Evolutionary conservation across 163 green algal genomes (phyloP).

Genomic region (Chlamydomonas reinhardtii): DNA sequence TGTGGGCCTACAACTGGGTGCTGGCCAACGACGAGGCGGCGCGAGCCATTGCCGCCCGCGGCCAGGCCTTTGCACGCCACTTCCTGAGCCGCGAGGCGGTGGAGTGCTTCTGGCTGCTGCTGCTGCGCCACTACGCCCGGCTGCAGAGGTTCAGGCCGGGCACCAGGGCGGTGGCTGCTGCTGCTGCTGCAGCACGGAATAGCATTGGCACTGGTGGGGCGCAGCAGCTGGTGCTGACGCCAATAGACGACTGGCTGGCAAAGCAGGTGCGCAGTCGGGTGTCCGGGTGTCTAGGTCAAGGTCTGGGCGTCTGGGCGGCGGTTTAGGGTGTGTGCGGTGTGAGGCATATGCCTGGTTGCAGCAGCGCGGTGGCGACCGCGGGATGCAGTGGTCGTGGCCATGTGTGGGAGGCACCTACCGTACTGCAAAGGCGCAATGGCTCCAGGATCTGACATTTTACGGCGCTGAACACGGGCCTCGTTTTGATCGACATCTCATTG

Average conservation of each 20-base stretch:
- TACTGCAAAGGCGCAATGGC: no score
- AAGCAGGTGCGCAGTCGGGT: not conserved
- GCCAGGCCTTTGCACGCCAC: not conserved
- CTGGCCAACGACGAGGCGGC: not conserved
- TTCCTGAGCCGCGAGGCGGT: slow-evolving; percentile 20
- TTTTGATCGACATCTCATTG: no score
- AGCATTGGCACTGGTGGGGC: not conserved
- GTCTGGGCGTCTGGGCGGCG: no score
- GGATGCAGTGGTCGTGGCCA: no score
- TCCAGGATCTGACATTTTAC: no score
- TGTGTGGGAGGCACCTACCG: no score
- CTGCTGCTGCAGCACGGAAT: not conserved
- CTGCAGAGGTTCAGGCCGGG: slow-evolving; percentile 36
- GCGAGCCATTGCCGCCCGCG: not conserved
- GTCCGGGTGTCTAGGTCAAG: no score
- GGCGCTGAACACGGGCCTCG: no score
- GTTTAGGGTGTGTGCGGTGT: no score
- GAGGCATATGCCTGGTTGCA: no score
- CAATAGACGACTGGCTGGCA: slow-evolving; percentile 5
- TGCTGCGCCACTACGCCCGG: slow-evolving; percentile 8
- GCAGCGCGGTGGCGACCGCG: no score
- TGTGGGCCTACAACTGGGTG: slow-evolving; percentile 47
- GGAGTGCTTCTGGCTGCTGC: slow-evolving; percentile 41
- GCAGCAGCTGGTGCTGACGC: slow-evolving; percentile 5
- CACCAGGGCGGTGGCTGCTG: no score